Evolutionary conservation across 257 asterid species (phyloP).

Genomic region (Agastache rugosa): DNA sequence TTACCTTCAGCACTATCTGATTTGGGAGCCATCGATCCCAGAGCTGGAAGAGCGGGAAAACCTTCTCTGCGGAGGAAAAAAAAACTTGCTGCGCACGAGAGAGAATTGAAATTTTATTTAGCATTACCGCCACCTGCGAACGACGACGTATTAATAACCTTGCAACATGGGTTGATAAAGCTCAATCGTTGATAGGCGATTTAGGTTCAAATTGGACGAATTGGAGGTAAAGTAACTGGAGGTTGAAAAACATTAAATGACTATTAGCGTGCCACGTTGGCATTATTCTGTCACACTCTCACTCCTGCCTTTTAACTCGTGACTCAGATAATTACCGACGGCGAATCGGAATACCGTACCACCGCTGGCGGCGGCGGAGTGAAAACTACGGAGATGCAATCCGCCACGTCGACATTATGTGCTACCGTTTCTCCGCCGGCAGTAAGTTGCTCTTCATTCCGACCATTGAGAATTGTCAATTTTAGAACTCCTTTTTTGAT

Average conservation of each 20-base stretch:
- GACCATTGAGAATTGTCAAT: constrained; percentile 23
- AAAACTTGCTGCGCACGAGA: constrained; percentile 29
- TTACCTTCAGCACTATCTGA: constrained; percentile 82
- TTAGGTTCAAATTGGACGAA: constrained; percentile 1
- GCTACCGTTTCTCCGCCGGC: constrained; percentile 25
- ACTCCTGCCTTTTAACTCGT: background rate
- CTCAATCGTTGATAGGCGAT: background rate
- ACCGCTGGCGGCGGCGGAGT: constrained; percentile 21
- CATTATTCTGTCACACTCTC: constrained; percentile 9
- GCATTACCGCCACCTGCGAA: background rate
- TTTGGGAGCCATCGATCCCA: constrained; percentile 80
- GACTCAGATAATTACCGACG: constrained; percentile 3
- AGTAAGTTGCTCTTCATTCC: constrained; percentile 17
- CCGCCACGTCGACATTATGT: constrained; percentile 28
- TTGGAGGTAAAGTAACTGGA: constrained; percentile 30
- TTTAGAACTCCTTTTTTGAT: constrained; percentile 6
- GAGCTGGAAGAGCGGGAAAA: constrained; percentile 54
- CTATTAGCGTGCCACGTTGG: constrained; percentile 42
- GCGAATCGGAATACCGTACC: constrained; percentile 1
- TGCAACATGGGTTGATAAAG: background rate
- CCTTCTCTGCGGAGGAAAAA: constrained; percentile 14
- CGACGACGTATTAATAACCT: constrained; percentile 22
- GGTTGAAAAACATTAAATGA: constrained; percentile 28
- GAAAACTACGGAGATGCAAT: constrained; percentile 32
- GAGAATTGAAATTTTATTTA: constrained; percentile 13